A percentile compares a stretch with the other conserved stretches of the same genome.
phyloP scores from a whole-genome alignment of 306 rosid species.

The Pterocarpus santalinus region DNA sequence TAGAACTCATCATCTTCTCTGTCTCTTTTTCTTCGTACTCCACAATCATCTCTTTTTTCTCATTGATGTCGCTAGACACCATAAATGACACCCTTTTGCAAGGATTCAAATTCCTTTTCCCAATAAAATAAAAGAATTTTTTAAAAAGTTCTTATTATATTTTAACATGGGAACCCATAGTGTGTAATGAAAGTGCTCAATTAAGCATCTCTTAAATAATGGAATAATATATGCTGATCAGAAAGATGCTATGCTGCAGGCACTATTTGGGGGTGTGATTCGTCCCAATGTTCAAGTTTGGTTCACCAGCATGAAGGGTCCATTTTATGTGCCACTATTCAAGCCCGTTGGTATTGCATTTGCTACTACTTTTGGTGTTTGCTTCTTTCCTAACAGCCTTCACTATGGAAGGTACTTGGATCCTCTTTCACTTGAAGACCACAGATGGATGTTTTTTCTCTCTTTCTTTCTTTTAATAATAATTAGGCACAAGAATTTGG shows the following conservation, averaged over 20 bases:
- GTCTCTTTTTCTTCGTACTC: no score
- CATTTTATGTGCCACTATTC: slow-evolving; percentile 51
- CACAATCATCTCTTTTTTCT: no score
- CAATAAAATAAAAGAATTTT: no score
- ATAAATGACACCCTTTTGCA: no score
- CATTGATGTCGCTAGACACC: no score
- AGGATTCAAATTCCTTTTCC: no score
- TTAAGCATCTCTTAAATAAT: no score
- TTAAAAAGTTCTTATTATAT: no score
- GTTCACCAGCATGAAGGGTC: slow-evolving; percentile 50
- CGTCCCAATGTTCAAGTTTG: slow-evolving; percentile 55
- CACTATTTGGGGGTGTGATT: slow-evolving; percentile 55
- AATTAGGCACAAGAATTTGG: neutral
- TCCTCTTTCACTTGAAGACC: neutral
- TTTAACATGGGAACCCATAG: no score
- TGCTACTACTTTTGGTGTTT: slow-evolving; percentile 57
- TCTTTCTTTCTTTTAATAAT: neutral
- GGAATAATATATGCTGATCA: slow-evolving; percentile 6
- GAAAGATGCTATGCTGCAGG: slow-evolving; percentile 35
- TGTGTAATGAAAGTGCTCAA: no score
- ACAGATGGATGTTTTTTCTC: neutral
- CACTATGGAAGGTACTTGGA: slow-evolving; percentile 54
- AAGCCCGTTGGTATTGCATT: slow-evolving; percentile 60
- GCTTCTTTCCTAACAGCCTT: slow-evolving; percentile 56
- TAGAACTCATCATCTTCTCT: no score